Base-by-base conservation (phyloP, 108 stramenopile species). In the Cyclotella distinguenda region DNA sequence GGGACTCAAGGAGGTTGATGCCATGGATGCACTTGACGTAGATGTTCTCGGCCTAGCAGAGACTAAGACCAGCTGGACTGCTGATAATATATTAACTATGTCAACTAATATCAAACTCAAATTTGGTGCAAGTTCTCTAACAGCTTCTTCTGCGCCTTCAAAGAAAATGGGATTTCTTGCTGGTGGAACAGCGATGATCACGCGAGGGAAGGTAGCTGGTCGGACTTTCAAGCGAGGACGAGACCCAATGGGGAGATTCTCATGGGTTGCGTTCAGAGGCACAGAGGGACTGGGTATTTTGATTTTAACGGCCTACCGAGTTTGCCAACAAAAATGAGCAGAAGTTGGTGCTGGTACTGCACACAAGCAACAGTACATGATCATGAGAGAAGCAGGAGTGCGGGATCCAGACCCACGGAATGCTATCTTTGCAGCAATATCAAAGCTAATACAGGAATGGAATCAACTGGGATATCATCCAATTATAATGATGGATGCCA, bases 201-300 rank as follows among this genome's bases (percentile, higher is more conserved):
- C 34, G n/a, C 31, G 9, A 6, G 49, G 49, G 10, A 5, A 4
- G 6, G 10, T 15, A 50, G 10, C 26, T 26, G 49, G 49, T 6
- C 6, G 54, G 9, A 8, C 21, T 18, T 12, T 16, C 5, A 21
- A 35, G 21, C 13, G n/a, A 7, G 34, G 32, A 34, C 18, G 33
- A 12, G 54, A 55, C 34, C 31, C 6, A 4, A 11, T 33, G 7
- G 54, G 54, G 4, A 7, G 54, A 3, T 55, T 55, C 54, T 18
- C 54, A 33, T 33, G 33, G 32, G 35, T 55, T 31, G 54, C 54
- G 4, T 18, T 55, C 8, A 4, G 54, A 16, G 54, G 54, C 7
- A 55, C 13, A 19, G 16, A 55, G 7, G 54, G 18, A 6, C 6
- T 9, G 7, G 54, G 54, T 16, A 35, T 55, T 4, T 16, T 55